Conservation (phyloP, 441 rosid species). For the Cnidoscolus chayamansa region DNA sequence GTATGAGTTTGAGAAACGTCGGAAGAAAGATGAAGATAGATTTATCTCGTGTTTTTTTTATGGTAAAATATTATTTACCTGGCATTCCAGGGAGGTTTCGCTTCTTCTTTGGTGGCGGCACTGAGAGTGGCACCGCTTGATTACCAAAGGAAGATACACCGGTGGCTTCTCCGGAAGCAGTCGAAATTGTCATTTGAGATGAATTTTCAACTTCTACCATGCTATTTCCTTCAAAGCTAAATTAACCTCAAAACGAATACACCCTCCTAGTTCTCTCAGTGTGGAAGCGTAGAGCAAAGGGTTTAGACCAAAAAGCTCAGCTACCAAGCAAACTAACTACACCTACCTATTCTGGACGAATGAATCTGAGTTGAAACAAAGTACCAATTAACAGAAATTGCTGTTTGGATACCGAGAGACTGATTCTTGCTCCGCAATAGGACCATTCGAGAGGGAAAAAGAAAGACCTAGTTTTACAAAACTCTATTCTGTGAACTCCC, state of each 20-base stretch:
- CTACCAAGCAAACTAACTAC: neutral
- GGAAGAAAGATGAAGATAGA: too few relatives aligned
- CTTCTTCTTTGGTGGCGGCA: conserved; percentile 47
- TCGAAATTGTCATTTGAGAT: conserved; percentile 35
- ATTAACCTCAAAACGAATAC: neutral
- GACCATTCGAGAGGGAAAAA: neutral
- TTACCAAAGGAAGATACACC: conserved; percentile 26
- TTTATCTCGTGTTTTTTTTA: neutral
- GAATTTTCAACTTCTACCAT: conserved; percentile 43
- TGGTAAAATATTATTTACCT: conserved; percentile 29
- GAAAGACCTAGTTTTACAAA: neutral
- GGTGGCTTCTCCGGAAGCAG: conserved; percentile 39
- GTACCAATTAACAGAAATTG: conserved; percentile 13
- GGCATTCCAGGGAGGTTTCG: conserved; percentile 81
- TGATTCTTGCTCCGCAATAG: neutral
- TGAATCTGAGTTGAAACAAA: conserved; percentile 10
- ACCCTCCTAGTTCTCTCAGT: neutral
- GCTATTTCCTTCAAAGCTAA: conserved; percentile 2
- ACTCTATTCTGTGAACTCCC: neutral
- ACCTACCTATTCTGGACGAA: conserved; percentile 2
- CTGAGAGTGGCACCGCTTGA: conserved; percentile 26
- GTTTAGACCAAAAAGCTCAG: conserved; percentile 16
- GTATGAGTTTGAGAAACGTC: too few relatives aligned
- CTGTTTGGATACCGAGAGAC: neutral
- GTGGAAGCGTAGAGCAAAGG: neutral